Evolutionary conservation across 305 asterid genomes (phyloP).

Genomic region (Striga hermonthica): DNA sequence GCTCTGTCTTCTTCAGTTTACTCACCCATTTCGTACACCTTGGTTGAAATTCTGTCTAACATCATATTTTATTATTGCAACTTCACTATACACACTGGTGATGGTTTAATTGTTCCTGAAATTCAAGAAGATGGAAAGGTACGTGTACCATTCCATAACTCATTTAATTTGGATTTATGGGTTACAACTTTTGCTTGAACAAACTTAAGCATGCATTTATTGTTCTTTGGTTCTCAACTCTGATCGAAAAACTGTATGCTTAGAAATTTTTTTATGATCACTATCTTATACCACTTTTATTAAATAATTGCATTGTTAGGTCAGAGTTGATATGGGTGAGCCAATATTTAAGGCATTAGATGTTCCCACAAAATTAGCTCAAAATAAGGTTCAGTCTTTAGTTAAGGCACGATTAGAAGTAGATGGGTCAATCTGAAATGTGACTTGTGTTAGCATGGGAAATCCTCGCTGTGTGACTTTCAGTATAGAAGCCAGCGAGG

Average conservation of each 20-base stretch:
- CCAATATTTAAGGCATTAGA: conserved; percentile 86
- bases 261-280: not conserved
- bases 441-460: conserved; percentile 98
- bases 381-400: conserved; percentile 62
- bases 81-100: conserved; percentile 77
- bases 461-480: conserved; percentile 92
- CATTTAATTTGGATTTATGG: no score
- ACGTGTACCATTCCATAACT: no score
- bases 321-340: conserved; percentile 98
- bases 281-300: not conserved
- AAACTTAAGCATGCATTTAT: no score
- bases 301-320: conserved; percentile 46
- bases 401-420: conserved; percentile 65
- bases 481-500: conserved; percentile 56
- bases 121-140: conserved; percentile 29
- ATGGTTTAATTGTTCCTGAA: conserved; percentile 78
- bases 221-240: no score
- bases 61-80: conserved; percentile 38
- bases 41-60: not conserved
- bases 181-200: no score
- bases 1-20: not conserved
- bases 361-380: conserved; percentile 77
- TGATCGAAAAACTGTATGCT: no score
- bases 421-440: conserved; percentile 72
- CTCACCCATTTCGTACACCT: no score